These are phyloP conservation scores for Gnomoniopsis smithogilvyi DNA, from an alignment of 2,329 filamentous ascomycete species.

Conservation along the genomic window DNA sequence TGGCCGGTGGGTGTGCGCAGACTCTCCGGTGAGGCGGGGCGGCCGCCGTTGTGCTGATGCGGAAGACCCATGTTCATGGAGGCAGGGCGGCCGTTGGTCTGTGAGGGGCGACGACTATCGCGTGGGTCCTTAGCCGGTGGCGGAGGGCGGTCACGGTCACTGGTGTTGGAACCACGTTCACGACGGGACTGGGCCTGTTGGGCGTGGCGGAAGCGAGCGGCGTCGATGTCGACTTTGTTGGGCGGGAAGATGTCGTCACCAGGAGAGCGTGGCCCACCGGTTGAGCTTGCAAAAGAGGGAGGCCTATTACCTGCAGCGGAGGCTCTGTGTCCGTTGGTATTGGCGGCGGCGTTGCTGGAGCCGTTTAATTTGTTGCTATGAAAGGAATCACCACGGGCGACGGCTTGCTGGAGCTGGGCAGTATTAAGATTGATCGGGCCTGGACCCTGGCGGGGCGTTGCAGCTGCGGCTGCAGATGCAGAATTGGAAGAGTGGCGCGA, in stretches of 20 bases:
- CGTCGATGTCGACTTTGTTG: conserved; percentile 19
- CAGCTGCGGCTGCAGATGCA: too few relatives aligned
- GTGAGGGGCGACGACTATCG: neutral
- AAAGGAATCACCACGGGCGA: neutral
- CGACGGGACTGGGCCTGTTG: conserved; percentile 6
- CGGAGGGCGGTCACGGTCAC: neutral
- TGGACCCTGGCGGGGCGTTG: neutral
- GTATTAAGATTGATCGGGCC: neutral
- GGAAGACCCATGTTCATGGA: neutral
- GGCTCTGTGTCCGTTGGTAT: neutral
- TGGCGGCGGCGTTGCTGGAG: too few relatives aligned
- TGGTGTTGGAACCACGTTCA: neutral
- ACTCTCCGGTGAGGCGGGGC: neutral
- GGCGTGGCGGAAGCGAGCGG: conserved; percentile 15
- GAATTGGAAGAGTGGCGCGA: neutral
- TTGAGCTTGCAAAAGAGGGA: conserved; percentile 6
- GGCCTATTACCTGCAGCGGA: neutral
- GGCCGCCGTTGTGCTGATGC: neutral
- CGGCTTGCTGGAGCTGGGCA: neutral
- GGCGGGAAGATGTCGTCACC: conserved; percentile 8
- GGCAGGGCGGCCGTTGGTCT: neutral
- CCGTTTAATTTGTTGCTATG: too few relatives aligned
- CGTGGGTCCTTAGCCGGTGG: conserved; percentile 6
- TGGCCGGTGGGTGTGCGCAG: conserved; percentile 10
- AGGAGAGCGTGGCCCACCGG: conserved; percentile 8